A percentile compares a stretch with the other conserved stretches of the same genome.
Evolutionary conservation across 2,329 filamentous ascomycete species (phyloP).

Genomic region (Fusarium dlaminii): DNA sequence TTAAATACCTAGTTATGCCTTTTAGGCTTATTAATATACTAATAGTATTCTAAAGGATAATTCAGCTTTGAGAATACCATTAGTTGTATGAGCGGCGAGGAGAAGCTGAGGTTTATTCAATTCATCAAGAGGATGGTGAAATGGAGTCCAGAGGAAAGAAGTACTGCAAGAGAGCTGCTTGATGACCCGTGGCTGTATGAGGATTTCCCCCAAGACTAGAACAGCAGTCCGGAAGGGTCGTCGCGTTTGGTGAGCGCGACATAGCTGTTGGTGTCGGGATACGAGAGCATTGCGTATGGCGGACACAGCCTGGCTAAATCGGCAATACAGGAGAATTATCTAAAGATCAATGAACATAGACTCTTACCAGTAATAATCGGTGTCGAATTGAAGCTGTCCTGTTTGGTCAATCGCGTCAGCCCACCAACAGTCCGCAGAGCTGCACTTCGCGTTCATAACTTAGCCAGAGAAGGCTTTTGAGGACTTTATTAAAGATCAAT

Average conservation of each 20-base stretch:
- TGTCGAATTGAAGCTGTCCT: background rate
- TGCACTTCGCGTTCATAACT: background rate
- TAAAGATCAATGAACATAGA: background rate
- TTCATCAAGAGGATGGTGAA: conserved; percentile 45
- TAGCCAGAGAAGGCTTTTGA: background rate
- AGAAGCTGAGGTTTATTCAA: conserved; percentile 39
- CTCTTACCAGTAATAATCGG: background rate
- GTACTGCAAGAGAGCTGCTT: conserved; percentile 43
- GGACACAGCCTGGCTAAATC: fast-evolving
- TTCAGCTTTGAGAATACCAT: conserved; percentile 19
- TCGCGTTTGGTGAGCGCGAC: background rate
- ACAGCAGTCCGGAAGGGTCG: background rate
- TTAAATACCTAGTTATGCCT: no score
- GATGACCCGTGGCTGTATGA: conserved; percentile 43
- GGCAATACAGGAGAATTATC: fast-evolving
- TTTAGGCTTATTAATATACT: no score
- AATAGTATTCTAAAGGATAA: no score
- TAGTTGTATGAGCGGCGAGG: background rate
- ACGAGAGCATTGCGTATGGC: background rate
- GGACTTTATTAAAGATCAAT: fast-evolving
- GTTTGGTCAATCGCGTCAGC: background rate
- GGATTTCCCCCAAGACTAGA: background rate
- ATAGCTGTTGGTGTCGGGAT: background rate
- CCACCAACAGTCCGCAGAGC: background rate
- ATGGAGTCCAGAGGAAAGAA: conserved; percentile 44